Evolutionary conservation across 140 eudicot species (phyloP).

Genomic region (Oenanthe javanica): DNA sequence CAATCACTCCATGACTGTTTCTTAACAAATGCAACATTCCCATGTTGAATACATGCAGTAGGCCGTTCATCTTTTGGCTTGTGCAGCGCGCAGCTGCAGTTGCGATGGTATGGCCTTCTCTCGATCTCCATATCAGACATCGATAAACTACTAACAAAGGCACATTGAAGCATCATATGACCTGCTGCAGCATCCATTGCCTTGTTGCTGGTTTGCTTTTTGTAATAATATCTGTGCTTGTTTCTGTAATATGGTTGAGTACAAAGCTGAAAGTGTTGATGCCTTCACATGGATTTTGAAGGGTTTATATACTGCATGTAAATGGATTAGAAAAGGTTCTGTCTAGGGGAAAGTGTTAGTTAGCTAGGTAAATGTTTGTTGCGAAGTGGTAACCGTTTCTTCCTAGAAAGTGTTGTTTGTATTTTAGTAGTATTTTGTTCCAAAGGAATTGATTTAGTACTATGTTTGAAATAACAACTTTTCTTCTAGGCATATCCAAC

Average conservation of each 20-base stretch:
- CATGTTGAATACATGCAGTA: conserved; percentile 16
- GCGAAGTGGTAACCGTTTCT: background rate
- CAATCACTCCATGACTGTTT: conserved; percentile 27
- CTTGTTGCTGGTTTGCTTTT: background rate
- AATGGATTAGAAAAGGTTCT: background rate
- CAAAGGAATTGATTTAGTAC: background rate
- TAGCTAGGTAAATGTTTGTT: background rate
- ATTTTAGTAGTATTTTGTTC: background rate
- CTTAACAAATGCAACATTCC: conserved; percentile 30
- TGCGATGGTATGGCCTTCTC: conserved; percentile 13
- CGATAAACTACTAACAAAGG: background rate
- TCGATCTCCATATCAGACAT: background rate
- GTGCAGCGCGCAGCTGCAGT: conserved; percentile 18
- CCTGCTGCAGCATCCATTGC: conserved; percentile 13
- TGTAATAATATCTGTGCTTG: background rate
- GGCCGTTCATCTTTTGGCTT: conserved; percentile 8
- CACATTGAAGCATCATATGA: conserved; percentile 7
- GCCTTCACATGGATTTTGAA: background rate
- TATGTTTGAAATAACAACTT: background rate
- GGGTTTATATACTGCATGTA: background rate
- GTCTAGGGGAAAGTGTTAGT: background rate
- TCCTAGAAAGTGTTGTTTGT: background rate
- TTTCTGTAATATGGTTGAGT: background rate
- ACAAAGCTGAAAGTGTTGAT: background rate
- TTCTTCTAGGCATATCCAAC: background rate